Conservation (phyloP, 2,329 filamentous ascomycete species). For the Alternaria sp. region DNA sequence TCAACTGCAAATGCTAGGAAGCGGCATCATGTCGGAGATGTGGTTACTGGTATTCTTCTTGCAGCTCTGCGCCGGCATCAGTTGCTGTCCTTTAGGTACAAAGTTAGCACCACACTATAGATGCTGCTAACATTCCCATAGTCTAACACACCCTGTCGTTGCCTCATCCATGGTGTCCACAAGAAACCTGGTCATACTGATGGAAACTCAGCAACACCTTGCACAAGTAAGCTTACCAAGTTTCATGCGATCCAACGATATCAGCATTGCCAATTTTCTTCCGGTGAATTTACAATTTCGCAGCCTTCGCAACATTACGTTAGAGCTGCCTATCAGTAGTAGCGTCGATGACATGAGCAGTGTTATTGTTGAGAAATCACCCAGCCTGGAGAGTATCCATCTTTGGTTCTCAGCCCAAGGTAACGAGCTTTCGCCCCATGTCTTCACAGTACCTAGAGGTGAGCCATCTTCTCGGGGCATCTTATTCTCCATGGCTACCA, state of each 20-base stretch:
- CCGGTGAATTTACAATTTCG: not conserved
- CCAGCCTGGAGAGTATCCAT: not conserved
- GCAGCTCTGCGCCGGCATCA: constrained; percentile 1
- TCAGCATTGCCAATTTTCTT: not conserved
- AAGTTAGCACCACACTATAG: not conserved
- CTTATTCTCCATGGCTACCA: not conserved
- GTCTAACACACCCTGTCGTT: not conserved
- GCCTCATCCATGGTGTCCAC: not conserved
- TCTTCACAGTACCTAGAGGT: not conserved
- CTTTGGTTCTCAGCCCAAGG: not conserved
- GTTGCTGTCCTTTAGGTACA: constrained; percentile 5
- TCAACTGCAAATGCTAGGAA: not conserved
- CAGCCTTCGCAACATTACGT: not conserved
- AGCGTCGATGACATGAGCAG: not conserved
- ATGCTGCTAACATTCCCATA: not conserved
- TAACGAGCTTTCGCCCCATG: not conserved
- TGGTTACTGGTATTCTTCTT: not conserved
- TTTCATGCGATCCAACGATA: not conserved
- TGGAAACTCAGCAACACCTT: not conserved
- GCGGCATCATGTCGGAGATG: not conserved
- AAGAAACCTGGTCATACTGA: not conserved
- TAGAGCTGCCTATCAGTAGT: not conserved
- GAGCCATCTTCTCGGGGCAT: not conserved
- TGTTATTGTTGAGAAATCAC: not conserved
- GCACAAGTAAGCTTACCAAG: not conserved